A percentile compares a stretch with the other conserved stretches of the same genome.
phyloP scores from a whole-genome alignment of 2,329 filamentous ascomycete genomes.

The Penicillium sp. region DNA sequence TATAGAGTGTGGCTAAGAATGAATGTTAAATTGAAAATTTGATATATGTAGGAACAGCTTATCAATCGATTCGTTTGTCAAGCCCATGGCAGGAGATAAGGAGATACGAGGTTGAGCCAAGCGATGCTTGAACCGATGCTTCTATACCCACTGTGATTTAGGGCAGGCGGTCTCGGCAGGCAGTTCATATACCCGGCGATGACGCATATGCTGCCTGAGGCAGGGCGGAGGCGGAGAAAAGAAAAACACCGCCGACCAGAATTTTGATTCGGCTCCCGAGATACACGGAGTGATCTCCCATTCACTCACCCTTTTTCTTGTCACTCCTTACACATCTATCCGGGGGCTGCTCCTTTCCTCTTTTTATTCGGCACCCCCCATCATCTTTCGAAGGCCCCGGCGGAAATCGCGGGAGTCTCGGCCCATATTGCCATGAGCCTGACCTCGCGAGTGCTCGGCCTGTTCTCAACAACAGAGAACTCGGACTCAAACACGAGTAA shows the following conservation, averaged over 20 bases:
- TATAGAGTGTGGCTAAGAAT: not conserved
- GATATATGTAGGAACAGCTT: not conserved
- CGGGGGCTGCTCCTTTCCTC: constrained; percentile 15
- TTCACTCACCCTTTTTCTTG: constrained; percentile 5
- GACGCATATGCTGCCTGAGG: not conserved
- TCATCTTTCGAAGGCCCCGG: constrained; percentile 28
- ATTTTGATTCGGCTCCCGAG: constrained; percentile 27
- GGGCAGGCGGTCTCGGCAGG: not conserved
- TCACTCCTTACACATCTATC: constrained; percentile 19
- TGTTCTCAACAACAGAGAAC: constrained; percentile 48
- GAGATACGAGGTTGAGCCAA: not conserved
- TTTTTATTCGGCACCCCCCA: constrained; percentile 22
- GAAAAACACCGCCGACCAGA: constrained; percentile 32
- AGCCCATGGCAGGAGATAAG: not conserved
- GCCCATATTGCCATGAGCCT: constrained; percentile 54
- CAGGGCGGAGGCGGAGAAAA: constrained; percentile 30
- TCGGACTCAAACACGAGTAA: constrained; percentile 19
- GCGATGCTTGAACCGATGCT: not conserved
- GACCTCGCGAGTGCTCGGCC: constrained; percentile 53
- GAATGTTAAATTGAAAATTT: not conserved
- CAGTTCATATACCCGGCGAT: not conserved
- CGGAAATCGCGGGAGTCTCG: constrained; percentile 26
- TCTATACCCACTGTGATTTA: not conserved
- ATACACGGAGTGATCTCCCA: not conserved
- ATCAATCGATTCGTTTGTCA: not conserved